Base-by-base conservation (phyloP, 1,284 basidiomycete genomes). In the Naganishia albida region DNA sequence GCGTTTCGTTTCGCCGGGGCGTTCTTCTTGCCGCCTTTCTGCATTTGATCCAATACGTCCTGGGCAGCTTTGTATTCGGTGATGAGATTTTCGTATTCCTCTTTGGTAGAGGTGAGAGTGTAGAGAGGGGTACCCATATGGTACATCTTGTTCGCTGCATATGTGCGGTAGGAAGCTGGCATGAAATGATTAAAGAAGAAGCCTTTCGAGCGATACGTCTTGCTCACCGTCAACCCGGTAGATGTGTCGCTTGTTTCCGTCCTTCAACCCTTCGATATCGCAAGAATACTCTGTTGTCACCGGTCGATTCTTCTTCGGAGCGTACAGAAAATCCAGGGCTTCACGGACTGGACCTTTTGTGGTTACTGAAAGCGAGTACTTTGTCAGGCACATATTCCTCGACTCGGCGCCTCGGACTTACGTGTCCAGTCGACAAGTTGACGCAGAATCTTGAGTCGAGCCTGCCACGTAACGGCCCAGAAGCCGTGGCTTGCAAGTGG, bases 391-490 rank as follows among this genome's bases (percentile, higher is more conserved):
- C 20, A 44, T 28, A 6, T 26, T 42, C 38, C 2, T 28, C 25
- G 20, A 25, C 18, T n/a, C 6, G 12, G 25, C 10, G 15, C 48
- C 10, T 23, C 39, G n/a, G n/a, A 43, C 63, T 46, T 50, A 68
- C 67, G 48, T 25, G 60, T 64, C 67, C 67, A 68, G 34, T 68
- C 67, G 7, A 68, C 63, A 50, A 68, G n/a, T 38, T 68, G 67
- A 28, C 67, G 60, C 40, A 68, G 39, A 28, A 68, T 65, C 53
- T 64, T 68, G 34, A 63, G 23, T 26, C 60, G 62, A 4, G 46
- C 57, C 12, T 60, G 51, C 67, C 67, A 68, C 8, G 28, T 20
- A 18, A 60, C 59, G 3, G 46, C 52, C 63, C 63, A 64, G 52
- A 68, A 68, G 4, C 63, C 63, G 12, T 64, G 26, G 7, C 51